These are phyloP conservation scores for Oemleria cerasiformis DNA, from an alignment of 306 rosid genomes.

Conservation along the genomic window DNA sequence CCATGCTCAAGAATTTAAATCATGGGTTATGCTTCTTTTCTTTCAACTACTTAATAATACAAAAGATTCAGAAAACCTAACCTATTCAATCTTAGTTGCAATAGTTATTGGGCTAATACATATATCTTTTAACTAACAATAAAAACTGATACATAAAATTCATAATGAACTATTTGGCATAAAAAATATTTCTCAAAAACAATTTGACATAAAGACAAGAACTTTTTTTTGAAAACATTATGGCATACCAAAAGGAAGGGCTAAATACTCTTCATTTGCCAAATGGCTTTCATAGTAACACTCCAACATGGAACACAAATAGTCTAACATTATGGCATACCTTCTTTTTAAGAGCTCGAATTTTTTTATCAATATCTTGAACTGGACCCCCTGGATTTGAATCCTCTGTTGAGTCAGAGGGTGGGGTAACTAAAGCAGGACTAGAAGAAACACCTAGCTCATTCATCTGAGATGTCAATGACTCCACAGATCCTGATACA, in stretches of 20 bases:
- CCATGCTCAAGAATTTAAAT: slow-evolving; percentile 3
- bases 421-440: slow-evolving; percentile 39
- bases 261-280: neutral
- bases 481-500: slow-evolving; percentile 34
- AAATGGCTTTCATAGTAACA: neutral
- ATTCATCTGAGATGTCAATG: slow-evolving; percentile 55
- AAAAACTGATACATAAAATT: too few species aligned
- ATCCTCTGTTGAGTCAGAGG: slow-evolving; percentile 44
- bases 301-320: neutral
- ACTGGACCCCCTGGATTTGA: slow-evolving; percentile 30
- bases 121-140: too few species aligned
- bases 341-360: slow-evolving; percentile 85
- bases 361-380: slow-evolving; percentile 72
- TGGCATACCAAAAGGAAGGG: neutral
- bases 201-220: neutral
- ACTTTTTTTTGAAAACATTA: too few species aligned
- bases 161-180: too few species aligned
- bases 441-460: slow-evolving; percentile 58
- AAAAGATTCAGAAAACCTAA: neutral
- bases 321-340: slow-evolving; percentile 25
- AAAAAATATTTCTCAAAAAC: too few species aligned
- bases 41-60: neutral
- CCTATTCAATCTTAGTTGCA: neutral
- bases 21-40: neutral
- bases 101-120: too few species aligned